phyloP scores from a whole-genome alignment of 768 basidiomycete species.

The Lyophyllum atratum region DNA sequence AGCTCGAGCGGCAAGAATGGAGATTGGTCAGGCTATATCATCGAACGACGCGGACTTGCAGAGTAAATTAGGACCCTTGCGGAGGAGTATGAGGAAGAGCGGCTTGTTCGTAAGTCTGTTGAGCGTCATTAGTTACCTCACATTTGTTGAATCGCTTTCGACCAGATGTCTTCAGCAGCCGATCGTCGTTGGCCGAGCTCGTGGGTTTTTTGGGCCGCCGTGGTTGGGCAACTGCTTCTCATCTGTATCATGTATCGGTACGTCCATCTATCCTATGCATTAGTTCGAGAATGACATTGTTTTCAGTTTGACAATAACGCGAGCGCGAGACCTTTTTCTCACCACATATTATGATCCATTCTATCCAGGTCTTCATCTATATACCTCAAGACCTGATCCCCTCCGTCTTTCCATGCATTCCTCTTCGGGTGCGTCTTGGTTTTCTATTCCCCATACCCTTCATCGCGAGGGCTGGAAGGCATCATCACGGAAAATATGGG shows the following conservation, averaged over 20 bases:
- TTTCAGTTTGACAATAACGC: slow-evolving; percentile 45
- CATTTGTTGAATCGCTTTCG: slow-evolving; percentile 3
- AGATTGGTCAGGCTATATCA: slow-evolving; percentile 41
- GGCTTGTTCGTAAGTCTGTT: slow-evolving; percentile 37
- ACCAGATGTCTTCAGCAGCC: slow-evolving; percentile 14
- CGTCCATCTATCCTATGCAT: slow-evolving; percentile 14
- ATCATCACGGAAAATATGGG: slow-evolving; percentile 36
- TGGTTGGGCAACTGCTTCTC: slow-evolving; percentile 46
- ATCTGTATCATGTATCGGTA: slow-evolving; percentile 62
- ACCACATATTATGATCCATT: slow-evolving; percentile 80
- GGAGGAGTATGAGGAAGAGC: slow-evolving; percentile 37
- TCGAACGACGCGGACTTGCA: slow-evolving; percentile 39
- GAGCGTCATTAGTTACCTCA: not conserved
- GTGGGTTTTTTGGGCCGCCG: slow-evolving; percentile 35
- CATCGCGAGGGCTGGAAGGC: slow-evolving; percentile 42
- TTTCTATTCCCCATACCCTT: slow-evolving; percentile 39
- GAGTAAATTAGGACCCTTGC: slow-evolving; percentile 32
- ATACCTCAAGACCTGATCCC: slow-evolving; percentile 44
- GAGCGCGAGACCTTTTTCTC: slow-evolving; percentile 60
- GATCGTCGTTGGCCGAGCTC: slow-evolving; percentile 26
- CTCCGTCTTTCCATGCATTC: slow-evolving; percentile 36
- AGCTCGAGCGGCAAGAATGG: slow-evolving; percentile 45
- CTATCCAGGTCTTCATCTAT: slow-evolving; percentile 69
- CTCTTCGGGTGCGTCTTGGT: slow-evolving; percentile 24
- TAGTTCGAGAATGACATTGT: slow-evolving; percentile 10